Evolutionary conservation across 495 filamentous ascomycete genomes (phyloP).

Genomic region (Viridothelium virens): DNA sequence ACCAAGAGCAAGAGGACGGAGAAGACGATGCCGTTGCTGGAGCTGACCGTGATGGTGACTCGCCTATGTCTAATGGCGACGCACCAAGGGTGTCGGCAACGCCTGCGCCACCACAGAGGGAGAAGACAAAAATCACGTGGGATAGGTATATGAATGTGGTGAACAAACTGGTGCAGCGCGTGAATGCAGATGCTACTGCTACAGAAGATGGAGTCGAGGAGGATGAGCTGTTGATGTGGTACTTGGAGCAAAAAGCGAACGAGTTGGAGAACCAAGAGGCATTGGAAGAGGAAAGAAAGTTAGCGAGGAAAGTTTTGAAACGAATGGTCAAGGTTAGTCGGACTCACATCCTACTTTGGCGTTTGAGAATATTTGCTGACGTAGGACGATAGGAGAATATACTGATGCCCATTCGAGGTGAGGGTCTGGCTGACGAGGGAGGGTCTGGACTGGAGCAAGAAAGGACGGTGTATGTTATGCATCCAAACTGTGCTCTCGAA

Average conservation of each 20-base stretch:
- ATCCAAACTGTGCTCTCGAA: slow-evolving; percentile 88
- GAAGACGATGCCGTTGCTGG: slow-evolving; percentile 33
- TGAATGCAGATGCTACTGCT: slow-evolving; percentile 66
- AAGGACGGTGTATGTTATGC: slow-evolving; percentile 75
- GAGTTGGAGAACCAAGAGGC: slow-evolving; percentile 77
- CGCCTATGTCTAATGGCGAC: slow-evolving; percentile 55
- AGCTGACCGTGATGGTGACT: slow-evolving; percentile 52
- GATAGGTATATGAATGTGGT: slow-evolving; percentile 90
- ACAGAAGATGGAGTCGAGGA: slow-evolving; percentile 83
- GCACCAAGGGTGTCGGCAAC: slow-evolving; percentile 32
- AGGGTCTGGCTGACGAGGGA: slow-evolving; percentile 58
- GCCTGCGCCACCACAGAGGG: slow-evolving; percentile 27
- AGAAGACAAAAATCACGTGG: slow-evolving; percentile 85
- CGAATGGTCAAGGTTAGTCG: slow-evolving; percentile 86
- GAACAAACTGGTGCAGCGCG: slow-evolving; percentile 69
- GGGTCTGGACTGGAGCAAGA: slow-evolving; percentile 45
- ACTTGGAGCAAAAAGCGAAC: slow-evolving; percentile 84
- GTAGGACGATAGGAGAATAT: slow-evolving; percentile 65
- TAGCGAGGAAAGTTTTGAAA: slow-evolving; percentile 85
- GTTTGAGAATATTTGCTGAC: slow-evolving; percentile 12
- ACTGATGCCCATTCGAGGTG: slow-evolving; percentile 81
- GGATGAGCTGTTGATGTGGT: slow-evolving; percentile 81
- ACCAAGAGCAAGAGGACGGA: slow-evolving; percentile 45
- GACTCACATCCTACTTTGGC: background rate
- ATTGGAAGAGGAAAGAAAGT: slow-evolving; percentile 60